Base-by-base conservation (phyloP, 2,329 filamentous ascomycete genomes). In the Colletotrichum lupini region DNA sequence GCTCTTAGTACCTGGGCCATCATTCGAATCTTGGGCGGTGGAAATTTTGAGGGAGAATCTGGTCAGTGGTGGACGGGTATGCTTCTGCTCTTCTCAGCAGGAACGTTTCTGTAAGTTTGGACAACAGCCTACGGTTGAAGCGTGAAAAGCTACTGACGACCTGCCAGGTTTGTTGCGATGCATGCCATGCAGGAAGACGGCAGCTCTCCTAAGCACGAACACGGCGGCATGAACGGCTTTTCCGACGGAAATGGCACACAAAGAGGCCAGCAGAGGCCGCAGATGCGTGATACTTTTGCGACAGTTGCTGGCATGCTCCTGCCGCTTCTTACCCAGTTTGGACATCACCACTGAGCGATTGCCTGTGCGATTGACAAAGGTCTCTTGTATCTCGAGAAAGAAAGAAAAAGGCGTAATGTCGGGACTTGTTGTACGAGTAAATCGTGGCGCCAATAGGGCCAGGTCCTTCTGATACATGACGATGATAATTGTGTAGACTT, bases 51-150 rank as follows among this genome's bases (percentile, higher is more conserved):
- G 81, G 90, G 92, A 64, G 88, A 91, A 60, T 87, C 87, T 24
- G 91, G 94, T 69, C 90, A 92, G 77, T 98, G 95, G 92, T 95
- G 94, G 86, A 98, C 96, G 0, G 97, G 97, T 28, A 94, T 98
- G 87, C 85, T 98, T 56, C 85, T 99, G 9, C 86, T 98, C n/a
- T 99, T 99, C 81, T 98, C 95, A 0, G 97, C 93, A 0, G 97
- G 97, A 19, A 99, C 97, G 0, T 99, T 99, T 80, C 83, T 99
- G 93, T 98, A 85, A 89, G 94, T 82, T 26, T 26, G 62, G 26
- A 24, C 12, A 63, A 16, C 6, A 61, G 16, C 14, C 11, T 5
- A 7, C 11, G 6, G 58, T 24, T 26, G n/a, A 19, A 30, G 30
- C 14, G 12, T 49, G 46, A n/a, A 11, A 16, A 53, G 12, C 19